phyloP scores from a whole-genome alignment of 495 filamentous ascomycete species.

The Penicillium roqueforti region DNA sequence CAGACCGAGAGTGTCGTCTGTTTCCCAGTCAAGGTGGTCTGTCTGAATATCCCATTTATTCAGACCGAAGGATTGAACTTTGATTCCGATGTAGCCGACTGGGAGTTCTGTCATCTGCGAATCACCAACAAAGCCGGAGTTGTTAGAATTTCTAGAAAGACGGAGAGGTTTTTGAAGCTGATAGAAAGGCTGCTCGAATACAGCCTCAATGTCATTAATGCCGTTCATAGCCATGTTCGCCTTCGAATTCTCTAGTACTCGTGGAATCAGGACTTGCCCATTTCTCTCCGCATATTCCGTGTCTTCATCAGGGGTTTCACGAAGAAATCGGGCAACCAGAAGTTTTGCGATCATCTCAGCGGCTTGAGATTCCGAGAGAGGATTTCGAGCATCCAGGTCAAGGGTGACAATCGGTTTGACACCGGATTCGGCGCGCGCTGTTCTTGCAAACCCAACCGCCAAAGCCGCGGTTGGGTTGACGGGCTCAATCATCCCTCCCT shows the following conservation, averaged over 20 bases:
- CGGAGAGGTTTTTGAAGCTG: slow-evolving; percentile 9
- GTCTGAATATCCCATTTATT: slow-evolving; percentile 36
- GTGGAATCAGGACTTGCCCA: slow-evolving; percentile 21
- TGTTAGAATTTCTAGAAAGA: neutral
- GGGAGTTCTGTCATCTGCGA: neutral
- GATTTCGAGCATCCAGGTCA: slow-evolving; percentile 19
- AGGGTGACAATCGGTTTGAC: slow-evolving; percentile 25
- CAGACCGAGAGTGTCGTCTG: slow-evolving; percentile 29
- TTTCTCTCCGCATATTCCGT: slow-evolving; percentile 24
- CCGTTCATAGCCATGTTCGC: slow-evolving; percentile 10
- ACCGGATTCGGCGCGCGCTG: slow-evolving; percentile 30
- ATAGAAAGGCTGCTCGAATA: slow-evolving; percentile 13
- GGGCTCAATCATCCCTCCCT: slow-evolving; percentile 16
- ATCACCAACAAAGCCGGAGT: slow-evolving; percentile 8
- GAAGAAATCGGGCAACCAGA: slow-evolving; percentile 14
- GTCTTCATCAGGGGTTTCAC: slow-evolving; percentile 5
- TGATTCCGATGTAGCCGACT: slow-evolving; percentile 26
- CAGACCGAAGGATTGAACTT: slow-evolving; percentile 32
- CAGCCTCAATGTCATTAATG: neutral
- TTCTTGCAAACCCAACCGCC: slow-evolving; percentile 27
- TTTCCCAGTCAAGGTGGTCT: slow-evolving; percentile 18
- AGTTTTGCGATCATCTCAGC: slow-evolving; percentile 15
- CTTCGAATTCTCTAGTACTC: slow-evolving; percentile 15
- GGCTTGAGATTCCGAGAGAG: neutral
- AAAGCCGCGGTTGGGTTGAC: slow-evolving; percentile 22